Evolutionary conservation across 2,329 filamentous ascomycete genomes (phyloP).

Genomic region (Curvularia sp.): DNA sequence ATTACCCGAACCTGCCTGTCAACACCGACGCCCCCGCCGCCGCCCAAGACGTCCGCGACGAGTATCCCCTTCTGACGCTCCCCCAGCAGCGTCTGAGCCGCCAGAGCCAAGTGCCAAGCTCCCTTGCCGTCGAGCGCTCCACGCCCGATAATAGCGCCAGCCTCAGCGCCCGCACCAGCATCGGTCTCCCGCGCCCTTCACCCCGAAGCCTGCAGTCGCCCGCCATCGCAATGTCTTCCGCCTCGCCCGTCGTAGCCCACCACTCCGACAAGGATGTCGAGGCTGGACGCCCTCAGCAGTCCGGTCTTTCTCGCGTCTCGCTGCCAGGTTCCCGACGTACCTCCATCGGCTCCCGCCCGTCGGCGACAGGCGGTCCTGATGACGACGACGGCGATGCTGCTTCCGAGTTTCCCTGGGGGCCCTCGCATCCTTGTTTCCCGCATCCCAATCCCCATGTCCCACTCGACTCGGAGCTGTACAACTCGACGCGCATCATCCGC

Average conservation of each 20-base stretch:
- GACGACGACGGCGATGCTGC: slow-evolving; percentile 42
- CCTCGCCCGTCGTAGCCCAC: slow-evolving; percentile 21
- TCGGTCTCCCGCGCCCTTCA: slow-evolving; percentile 56
- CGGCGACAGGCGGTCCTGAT: slow-evolving; percentile 43
- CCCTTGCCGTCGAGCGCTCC: slow-evolving; percentile 48
- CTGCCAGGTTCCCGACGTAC: slow-evolving; percentile 39
- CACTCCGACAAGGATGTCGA: slow-evolving; percentile 36
- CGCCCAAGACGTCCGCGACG: slow-evolving; percentile 53
- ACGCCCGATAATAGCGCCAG: slow-evolving; percentile 50
- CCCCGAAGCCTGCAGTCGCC: slow-evolving; percentile 38
- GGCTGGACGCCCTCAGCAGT: slow-evolving; percentile 21
- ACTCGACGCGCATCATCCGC: slow-evolving; percentile 85
- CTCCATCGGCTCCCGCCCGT: slow-evolving; percentile 37
- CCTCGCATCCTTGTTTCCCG: slow-evolving; percentile 91
- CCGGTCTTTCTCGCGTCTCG: slow-evolving; percentile 28
- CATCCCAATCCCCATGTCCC: slow-evolving; percentile 93
- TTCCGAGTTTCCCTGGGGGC: slow-evolving; percentile 82
- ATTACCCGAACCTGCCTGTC: slow-evolving; percentile 54
- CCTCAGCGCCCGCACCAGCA: slow-evolving; percentile 54
- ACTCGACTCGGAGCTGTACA: slow-evolving; percentile 73
- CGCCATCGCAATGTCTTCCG: slow-evolving; percentile 35
- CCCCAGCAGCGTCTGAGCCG: slow-evolving; percentile 64
- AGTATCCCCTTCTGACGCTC: slow-evolving; percentile 63
- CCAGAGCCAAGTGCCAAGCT: slow-evolving; percentile 51
- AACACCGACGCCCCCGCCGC: slow-evolving; percentile 33